A percentile compares a stretch with the other conserved stretches of the same genome.
Conservation (phyloP, 2,329 filamentous ascomycete species). For the Leptographium flavum region DNA sequence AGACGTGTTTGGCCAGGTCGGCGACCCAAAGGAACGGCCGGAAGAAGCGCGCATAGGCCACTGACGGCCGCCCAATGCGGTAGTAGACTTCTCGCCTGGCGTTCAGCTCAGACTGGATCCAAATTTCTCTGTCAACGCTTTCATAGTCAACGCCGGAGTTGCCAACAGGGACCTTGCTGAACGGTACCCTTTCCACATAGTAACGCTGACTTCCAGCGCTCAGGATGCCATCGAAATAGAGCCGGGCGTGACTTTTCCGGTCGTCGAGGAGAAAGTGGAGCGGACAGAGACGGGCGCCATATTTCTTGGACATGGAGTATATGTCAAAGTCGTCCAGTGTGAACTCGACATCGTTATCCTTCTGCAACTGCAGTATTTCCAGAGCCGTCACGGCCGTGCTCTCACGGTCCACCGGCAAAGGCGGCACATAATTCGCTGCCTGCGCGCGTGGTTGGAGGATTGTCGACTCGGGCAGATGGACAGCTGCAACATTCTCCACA, state of each 20-base stretch:
- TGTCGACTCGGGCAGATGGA: conserved; percentile 15
- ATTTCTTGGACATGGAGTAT: conserved; percentile 27
- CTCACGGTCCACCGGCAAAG: background rate
- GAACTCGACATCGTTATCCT: conserved; percentile 30
- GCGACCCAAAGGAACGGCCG: conserved; percentile 56
- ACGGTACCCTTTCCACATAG: conserved; percentile 42
- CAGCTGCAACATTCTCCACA: too few relatives aligned
- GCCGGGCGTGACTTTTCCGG: conserved; percentile 17
- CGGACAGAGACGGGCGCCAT: conserved; percentile 36
- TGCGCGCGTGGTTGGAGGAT: conserved; percentile 16
- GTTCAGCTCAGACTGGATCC: conserved; percentile 43
- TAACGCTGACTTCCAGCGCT: conserved; percentile 22
- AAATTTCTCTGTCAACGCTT: conserved; percentile 40
- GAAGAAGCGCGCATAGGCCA: conserved; percentile 49
- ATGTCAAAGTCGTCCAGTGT: conserved; percentile 43
- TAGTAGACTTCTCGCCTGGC: conserved; percentile 43
- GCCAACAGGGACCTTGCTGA: conserved; percentile 47
- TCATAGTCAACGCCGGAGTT: conserved; percentile 41
- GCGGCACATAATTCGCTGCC: conserved; percentile 7
- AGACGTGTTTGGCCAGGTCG: conserved; percentile 54
- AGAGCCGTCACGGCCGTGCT: too few relatives aligned
- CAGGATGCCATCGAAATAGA: conserved; percentile 49
- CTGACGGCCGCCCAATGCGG: conserved; percentile 37
- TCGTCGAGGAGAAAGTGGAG: conserved; percentile 36
- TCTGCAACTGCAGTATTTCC: too few relatives aligned